Percentiles rank a stretch among this genome's conserved stretches.
These are phyloP conservation scores for Nigrospora sphaerica DNA, from an alignment of 2,329 filamentous ascomycete species.

Conservation along the genomic window DNA sequence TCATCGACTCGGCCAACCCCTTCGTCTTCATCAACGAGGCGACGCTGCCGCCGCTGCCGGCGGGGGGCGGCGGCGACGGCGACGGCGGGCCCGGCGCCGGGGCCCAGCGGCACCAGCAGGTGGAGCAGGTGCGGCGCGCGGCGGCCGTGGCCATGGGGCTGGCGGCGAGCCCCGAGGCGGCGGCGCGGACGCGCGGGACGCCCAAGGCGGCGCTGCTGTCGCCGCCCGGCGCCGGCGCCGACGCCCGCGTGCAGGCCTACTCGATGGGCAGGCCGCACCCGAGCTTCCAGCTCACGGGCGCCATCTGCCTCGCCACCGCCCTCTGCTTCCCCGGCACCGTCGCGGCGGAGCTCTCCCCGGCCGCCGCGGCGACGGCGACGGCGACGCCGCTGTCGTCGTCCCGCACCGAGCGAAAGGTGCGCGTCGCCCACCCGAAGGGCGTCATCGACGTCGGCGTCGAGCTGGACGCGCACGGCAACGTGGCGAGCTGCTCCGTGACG, in stretches of 20 bases:
- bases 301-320: conserved; percentile 38
- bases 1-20: conserved; percentile 30
- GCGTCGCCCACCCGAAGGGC: not conserved
- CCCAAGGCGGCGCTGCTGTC: conserved; percentile 54
- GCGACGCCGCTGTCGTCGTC: too few species aligned
- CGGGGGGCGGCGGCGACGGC: too few species aligned
- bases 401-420: too few species aligned
- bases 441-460: conserved; percentile 2
- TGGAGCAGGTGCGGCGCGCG: conserved; percentile 45
- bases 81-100: conserved; percentile 18
- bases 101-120: conserved; percentile 5
- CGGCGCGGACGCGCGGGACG: conserved; percentile 20
- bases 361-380: too few species aligned
- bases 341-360: conserved; percentile 5
- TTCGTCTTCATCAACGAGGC: conserved; percentile 43
- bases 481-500: too few species aligned
- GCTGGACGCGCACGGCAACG: too few species aligned
- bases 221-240: conserved; percentile 13
- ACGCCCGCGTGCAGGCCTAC: conserved; percentile 37
- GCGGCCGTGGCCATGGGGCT: conserved; percentile 54
- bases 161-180: conserved; percentile 26
- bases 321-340: conserved; percentile 34
- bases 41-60: conserved; percentile 32
- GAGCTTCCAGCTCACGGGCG: conserved; percentile 45
- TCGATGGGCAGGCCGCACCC: conserved; percentile 44